A percentile compares a stretch with the other conserved stretches of the same genome.
Evolutionary conservation across 371 early-diverging fungal genomes (phyloP).

Genomic region (Apophysomyces variabilis): DNA sequence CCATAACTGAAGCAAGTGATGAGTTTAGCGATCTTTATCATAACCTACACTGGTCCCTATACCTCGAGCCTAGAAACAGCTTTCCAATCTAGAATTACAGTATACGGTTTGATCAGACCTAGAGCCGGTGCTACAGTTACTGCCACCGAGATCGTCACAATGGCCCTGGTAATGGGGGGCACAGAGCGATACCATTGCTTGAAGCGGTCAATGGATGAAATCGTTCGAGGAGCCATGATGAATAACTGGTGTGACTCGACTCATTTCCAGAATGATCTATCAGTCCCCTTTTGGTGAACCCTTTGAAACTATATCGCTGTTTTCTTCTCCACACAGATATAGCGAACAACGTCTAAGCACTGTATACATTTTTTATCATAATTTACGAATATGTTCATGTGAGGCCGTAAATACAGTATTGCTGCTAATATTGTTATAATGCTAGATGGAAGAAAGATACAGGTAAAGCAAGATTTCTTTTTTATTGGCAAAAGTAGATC

Average conservation of each 20-base stretch:
- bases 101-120: slow-evolving; percentile 43
- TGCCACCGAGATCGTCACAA: slow-evolving; percentile 61
- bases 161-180: slow-evolving; percentile 66
- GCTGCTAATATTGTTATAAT: too few species aligned
- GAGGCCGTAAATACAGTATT: too few species aligned
- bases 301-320: not conserved
- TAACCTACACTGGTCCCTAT: not conserved
- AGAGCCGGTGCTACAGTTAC: slow-evolving; percentile 53
- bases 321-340: not conserved
- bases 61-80: slow-evolving; percentile 37
- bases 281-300: too few species aligned
- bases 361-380: too few species aligned
- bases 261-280: too few species aligned
- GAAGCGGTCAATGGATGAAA: slow-evolving; percentile 36
- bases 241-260: not conserved
- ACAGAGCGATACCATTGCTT: slow-evolving; percentile 62
- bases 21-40: not conserved
- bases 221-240: slow-evolving; percentile 26
- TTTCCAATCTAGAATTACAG: slow-evolving; percentile 49
- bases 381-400: too few species aligned
- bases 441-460: too few species aligned
- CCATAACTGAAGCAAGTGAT: slow-evolving; percentile 66
- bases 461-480: too few species aligned
- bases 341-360: too few species aligned
- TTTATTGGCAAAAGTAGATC: too few species aligned